Base-by-base conservation (phyloP, 306 rosid genomes). In the Inga laurina region DNA sequence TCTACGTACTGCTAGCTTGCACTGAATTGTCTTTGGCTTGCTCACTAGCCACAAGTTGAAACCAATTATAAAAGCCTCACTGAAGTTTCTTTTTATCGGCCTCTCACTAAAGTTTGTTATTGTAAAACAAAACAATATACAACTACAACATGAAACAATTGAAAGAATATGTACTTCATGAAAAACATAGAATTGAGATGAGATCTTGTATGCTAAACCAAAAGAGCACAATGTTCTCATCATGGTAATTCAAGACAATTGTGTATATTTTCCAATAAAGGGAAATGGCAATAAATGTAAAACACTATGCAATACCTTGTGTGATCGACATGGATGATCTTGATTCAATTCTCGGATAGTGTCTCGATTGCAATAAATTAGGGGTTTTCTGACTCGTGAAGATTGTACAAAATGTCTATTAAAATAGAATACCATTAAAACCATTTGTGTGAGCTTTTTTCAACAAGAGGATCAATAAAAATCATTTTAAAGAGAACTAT, bases 21-120 rank as follows among this genome's bases (percentile, higher is more conserved):
- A 70, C 39, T 54, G 4, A 65, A 46, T 80, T 77, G 57, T 83
- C 77, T 81, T 77, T 82, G 54, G 9, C 10, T 61, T 27, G 39
- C 80, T 43, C 83, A 81, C 72, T 81, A 74, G 79, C 51, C 61
- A 84, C 75, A 9, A 54, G 44, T 67, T 67, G 77, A 18, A 32
- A 18, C 30, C 27, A 37, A 68, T 19, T 68, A 37, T 37, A 18
- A 68, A 68, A 10, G 30, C 0, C 9, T 68, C 73, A 18, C 46
- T 18, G 39, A 35, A 27, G 24, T 56, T 18, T 2, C 54, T 56
- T 56, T 19, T 21, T 0, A 56, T 18, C 0, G 21, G 10, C 48
- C 48, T 16, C 9, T 68, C 46, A 5, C 70, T 30, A 65, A 11
- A n/a, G 4, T 56, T 18, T 7, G 39, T 15, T 16, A 67, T 67